Conservation (phyloP, 2,329 filamentous ascomycete species). For the Hypocreales sp. region DNA sequence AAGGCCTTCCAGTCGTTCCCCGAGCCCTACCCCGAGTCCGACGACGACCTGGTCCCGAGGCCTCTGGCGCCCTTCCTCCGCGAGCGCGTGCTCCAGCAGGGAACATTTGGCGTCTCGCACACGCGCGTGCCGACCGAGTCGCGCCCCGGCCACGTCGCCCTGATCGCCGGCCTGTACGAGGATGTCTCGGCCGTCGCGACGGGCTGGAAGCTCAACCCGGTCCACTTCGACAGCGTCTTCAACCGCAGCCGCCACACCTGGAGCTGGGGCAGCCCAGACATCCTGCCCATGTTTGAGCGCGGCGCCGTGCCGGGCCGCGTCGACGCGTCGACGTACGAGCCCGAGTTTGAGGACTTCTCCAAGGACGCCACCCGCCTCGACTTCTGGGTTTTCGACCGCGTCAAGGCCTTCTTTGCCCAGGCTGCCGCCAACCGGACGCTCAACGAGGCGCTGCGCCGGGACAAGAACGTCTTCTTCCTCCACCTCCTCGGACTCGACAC, state of each 20-base stretch:
- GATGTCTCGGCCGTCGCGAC: conserved; percentile 96
- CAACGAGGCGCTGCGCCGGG: conserved; percentile 54
- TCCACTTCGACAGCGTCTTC: conserved; percentile 98
- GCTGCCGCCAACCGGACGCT: conserved; percentile 67
- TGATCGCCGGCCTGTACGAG: conserved; percentile 93
- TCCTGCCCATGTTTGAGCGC: conserved; percentile 89
- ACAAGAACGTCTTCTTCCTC: conserved; percentile 88
- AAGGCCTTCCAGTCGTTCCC: conserved; percentile 92
- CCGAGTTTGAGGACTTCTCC: conserved; percentile 83
- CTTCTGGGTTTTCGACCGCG: conserved; percentile 89
- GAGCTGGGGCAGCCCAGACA: conserved; percentile 98
- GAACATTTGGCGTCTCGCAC: conserved; percentile 94
- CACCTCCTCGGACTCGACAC: conserved; percentile 89
- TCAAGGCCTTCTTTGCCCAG: conserved; percentile 71
- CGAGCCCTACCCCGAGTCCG: conserved; percentile 59
- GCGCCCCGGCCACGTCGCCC: conserved; percentile 84
- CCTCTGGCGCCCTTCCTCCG: conserved; percentile 84
- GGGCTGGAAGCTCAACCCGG: conserved; percentile 95
- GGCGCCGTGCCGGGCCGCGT: conserved; percentile 81
- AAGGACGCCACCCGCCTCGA: conserved; percentile 69
- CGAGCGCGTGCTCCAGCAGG: conserved; percentile 73
- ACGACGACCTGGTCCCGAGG: conserved; percentile 52
- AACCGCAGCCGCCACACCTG: conserved; percentile 93
- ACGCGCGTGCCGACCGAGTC: conserved; percentile 96
- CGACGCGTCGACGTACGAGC: conserved; percentile 70